Conservation (phyloP, 2,329 filamentous ascomycete species). For the Trichoderma endophyticum region DNA sequence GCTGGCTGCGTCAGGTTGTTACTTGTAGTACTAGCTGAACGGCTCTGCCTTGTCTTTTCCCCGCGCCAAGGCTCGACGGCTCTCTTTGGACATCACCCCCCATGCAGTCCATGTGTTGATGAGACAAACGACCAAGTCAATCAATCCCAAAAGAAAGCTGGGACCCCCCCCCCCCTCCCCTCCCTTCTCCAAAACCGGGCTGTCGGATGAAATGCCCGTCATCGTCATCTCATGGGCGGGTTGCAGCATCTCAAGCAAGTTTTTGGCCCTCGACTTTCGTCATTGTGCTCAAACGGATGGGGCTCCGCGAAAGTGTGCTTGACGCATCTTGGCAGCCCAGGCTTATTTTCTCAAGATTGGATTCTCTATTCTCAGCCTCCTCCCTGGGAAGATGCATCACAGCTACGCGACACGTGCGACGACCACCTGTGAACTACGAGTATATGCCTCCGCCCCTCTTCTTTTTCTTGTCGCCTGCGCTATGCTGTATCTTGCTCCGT, state of each 20-base stretch:
- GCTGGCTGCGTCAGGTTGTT: not conserved
- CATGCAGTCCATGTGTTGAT: constrained; percentile 7
- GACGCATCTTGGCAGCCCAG: constrained; percentile 2
- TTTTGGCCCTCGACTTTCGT: constrained; percentile 2
- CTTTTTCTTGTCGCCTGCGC: not conserved
- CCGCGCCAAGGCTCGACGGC: constrained; percentile 17
- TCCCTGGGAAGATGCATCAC: not conserved
- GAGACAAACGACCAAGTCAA: not conserved
- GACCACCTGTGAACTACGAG: not conserved
- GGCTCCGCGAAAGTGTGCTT: not conserved
- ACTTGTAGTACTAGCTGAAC: not conserved
- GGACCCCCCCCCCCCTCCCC: not conserved
- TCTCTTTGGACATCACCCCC: not conserved
- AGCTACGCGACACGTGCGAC: not conserved
- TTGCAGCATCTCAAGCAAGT: constrained; percentile 3
- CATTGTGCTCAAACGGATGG: not conserved
- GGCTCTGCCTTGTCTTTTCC: constrained; percentile 9
- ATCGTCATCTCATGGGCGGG: constrained; percentile 10
- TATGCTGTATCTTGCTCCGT: not conserved
- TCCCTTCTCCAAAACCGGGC: not conserved
- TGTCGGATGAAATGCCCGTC: constrained; percentile 5
- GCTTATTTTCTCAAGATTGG: not conserved
- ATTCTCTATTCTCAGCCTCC: not conserved
- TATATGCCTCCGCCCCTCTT: not conserved
- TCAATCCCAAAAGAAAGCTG: not conserved